Base-by-base conservation (phyloP, 257 asterid genomes). In the Apocynum venetum region DNA sequence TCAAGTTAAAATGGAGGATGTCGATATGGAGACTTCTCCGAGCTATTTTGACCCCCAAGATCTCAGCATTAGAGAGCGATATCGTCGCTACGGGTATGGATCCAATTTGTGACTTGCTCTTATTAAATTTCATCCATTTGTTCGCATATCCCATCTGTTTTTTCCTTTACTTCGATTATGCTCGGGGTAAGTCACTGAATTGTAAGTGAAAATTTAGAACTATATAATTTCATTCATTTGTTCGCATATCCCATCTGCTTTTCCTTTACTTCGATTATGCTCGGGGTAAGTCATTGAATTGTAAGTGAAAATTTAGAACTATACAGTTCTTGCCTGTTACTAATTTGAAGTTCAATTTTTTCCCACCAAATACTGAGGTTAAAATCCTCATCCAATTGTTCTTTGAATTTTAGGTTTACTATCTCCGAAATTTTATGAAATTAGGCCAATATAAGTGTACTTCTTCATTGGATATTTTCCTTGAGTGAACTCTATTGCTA, bases 61-160 rank as follows among this genome's bases (percentile, higher is more conserved):
- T 86, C 84, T 90, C 80, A 88, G 88, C 79, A 86, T 81, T 57
- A 85, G 99, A 77, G 97, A 93, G 89, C 91, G 91, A 14, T 96
- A 85, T 79, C 97, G 99, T 70, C 92, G 99, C 82, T 96, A 90
- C 87, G 91, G 99, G 97, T 94, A 89, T 17, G 68, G 3, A 13
- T 38, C 1, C 19, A 2, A 20, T 41, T 40, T 55, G 8, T 2
- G 25, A 6, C 65, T 43, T 7, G 19, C 69, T 43, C 46, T 74
- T 9, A 8, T 19, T 67, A 5, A 8, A 20, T 43, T 43, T 68
- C 9, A 41, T 67, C 12, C 38, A 63, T 31, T 63, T 63, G 14
- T 31, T 20, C n/a, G 25, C 36, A 64, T 13, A 12, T 20, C 47
- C n/a, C 36, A 20, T 41, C 2, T 66, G 3, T 64, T 12, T 36